Percentiles rank a stretch among this genome's conserved stretches.
Conservation (phyloP, 2,329 filamentous ascomycete species). For the Diatrype stigma region DNA sequence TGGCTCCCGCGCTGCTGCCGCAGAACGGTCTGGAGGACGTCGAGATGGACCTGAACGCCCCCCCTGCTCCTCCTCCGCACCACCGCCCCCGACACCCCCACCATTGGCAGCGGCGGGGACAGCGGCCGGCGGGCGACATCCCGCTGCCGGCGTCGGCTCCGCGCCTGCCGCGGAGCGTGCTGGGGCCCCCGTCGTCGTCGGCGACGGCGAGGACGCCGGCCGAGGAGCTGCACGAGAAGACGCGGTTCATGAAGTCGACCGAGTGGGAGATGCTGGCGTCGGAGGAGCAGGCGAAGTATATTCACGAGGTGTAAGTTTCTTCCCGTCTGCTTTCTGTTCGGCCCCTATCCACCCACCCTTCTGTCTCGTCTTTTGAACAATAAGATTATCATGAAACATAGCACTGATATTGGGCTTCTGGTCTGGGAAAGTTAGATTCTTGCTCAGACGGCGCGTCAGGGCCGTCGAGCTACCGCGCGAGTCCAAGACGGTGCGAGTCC, state of each 20-base stretch:
- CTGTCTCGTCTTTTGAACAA: not conserved
- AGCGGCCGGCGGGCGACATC: not conserved
- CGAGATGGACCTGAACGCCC: not conserved
- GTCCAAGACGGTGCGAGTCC: not conserved
- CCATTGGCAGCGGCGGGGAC: no score
- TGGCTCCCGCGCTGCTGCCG: no score
- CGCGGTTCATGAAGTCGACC: not conserved
- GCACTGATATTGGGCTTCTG: not conserved
- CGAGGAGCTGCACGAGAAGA: constrained; percentile 1
- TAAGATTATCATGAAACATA: no score
- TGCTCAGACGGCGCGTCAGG: not conserved
- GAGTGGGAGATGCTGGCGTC: constrained; percentile 1
- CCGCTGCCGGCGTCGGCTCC: not conserved
- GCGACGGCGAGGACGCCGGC: not conserved
- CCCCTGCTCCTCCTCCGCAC: not conserved
- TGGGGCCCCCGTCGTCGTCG: not conserved
- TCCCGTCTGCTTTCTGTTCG: not conserved
- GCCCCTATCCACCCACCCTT: not conserved
- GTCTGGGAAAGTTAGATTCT: no score
- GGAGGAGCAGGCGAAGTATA: constrained; percentile 6
- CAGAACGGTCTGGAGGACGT: no score
- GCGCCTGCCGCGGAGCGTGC: not conserved
- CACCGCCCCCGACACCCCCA: not conserved
- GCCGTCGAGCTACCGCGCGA: not conserved
- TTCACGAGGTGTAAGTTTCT: constrained; percentile 8